A percentile compares a stretch with the other conserved stretches of the same genome.
Conservation (phyloP, 2,329 filamentous ascomycete genomes). For the Cryoendolithus antarcticus region DNA sequence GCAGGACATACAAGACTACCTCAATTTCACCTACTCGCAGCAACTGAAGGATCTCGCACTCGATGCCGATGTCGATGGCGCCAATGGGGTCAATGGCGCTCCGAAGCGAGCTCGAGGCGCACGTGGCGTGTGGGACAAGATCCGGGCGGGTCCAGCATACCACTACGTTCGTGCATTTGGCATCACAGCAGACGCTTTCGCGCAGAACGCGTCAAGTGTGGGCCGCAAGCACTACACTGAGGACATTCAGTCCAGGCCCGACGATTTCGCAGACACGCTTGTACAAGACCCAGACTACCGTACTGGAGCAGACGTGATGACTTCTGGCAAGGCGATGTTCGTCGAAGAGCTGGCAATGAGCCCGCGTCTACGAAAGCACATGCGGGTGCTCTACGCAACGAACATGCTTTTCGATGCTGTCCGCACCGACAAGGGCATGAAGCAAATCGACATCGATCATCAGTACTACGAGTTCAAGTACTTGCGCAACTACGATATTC, state of each 20-base stretch:
- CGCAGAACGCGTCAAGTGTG: slow-evolving; percentile 69
- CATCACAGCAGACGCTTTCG: slow-evolving; percentile 77
- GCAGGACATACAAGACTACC: slow-evolving; percentile 90
- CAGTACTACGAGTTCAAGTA: slow-evolving; percentile 98
- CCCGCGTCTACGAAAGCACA: slow-evolving; percentile 77
- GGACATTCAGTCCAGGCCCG: slow-evolving; percentile 65
- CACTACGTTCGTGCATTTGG: slow-evolving; percentile 79
- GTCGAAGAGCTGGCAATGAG: slow-evolving; percentile 81
- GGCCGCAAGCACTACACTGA: slow-evolving; percentile 74
- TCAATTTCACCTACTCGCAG: slow-evolving; percentile 83
- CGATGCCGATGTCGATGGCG: slow-evolving; percentile 46
- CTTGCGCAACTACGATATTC: slow-evolving; percentile 64
- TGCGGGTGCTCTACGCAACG: slow-evolving; percentile 72
- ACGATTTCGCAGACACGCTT: slow-evolving; percentile 75
- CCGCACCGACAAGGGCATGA: slow-evolving; percentile 85
- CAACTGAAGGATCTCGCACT: slow-evolving; percentile 70
- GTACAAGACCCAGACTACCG: slow-evolving; percentile 58
- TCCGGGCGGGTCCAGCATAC: slow-evolving; percentile 69
- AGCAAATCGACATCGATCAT: slow-evolving; percentile 87
- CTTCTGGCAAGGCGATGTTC: slow-evolving; percentile 74
- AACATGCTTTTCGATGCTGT: slow-evolving; percentile 75
- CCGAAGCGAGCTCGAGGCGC: slow-evolving; percentile 76
- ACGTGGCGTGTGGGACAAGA: slow-evolving; percentile 68
- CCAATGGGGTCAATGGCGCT: slow-evolving; percentile 51
- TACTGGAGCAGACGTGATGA: slow-evolving; percentile 63